A percentile compares a stretch with the other conserved stretches of the same genome.
These are phyloP conservation scores for Suillus alpinus DNA, from an alignment of 768 basidiomycete species.

Conservation along the genomic window DNA sequence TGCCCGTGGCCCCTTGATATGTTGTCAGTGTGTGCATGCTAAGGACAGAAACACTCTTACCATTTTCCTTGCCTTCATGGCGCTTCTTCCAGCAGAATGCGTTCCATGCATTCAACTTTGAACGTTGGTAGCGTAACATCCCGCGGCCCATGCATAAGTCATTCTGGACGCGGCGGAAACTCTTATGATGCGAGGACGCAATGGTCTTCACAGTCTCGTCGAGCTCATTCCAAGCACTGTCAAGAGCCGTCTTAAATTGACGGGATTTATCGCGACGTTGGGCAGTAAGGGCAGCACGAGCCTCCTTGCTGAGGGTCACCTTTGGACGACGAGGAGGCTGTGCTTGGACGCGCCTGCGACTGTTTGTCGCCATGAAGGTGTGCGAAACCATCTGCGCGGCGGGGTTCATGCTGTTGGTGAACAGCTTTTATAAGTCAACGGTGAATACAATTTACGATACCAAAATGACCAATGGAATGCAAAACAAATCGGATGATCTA, in stretches of 20 bases:
- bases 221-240: slow-evolving; percentile 4
- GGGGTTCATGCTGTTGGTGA: neutral
- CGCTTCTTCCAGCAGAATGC: slow-evolving; percentile 10
- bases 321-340: neutral
- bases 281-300: neutral
- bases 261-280: neutral
- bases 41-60: neutral
- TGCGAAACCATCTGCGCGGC: neutral
- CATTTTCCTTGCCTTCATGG: neutral
- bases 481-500: neutral
- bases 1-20: neutral
- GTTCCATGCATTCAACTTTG: slow-evolving; percentile 4
- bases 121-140: neutral
- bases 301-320: slow-evolving; percentile 6
- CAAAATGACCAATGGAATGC: neutral
- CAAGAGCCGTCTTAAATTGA: slow-evolving; percentile 4
- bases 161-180: slow-evolving; percentile 1
- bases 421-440: neutral
- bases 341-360: neutral
- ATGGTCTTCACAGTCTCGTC: slow-evolving; percentile 3
- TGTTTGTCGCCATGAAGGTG: neutral
- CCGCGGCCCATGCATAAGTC: slow-evolving; percentile 2
- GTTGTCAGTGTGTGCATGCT: neutral
- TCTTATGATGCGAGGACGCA: slow-evolving; percentile 3
- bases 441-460: neutral